phyloP scores from a whole-genome alignment of 305 asterid genomes.

The Fraxinus baroniana region DNA sequence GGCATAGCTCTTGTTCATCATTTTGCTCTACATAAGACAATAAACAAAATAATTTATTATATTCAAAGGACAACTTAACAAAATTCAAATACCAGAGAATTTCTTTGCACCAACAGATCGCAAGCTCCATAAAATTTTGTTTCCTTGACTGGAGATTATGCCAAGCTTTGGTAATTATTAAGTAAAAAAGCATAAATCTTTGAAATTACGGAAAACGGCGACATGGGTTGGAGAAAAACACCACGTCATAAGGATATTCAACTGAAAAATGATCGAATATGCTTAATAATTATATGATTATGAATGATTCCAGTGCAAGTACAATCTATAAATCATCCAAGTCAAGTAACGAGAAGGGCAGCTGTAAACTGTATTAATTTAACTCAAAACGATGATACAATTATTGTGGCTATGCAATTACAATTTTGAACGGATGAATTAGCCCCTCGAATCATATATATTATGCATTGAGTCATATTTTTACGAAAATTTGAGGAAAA shows the following conservation, averaged over 20 bases:
- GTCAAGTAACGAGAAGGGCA: not conserved
- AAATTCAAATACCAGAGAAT: not conserved
- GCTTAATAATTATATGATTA: slow-evolving; percentile 4
- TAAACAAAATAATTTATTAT: not conserved
- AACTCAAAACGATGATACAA: slow-evolving; percentile 39
- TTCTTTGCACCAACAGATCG: not conserved
- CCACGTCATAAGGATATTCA: not conserved
- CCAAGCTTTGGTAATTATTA: not conserved
- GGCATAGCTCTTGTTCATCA: not conserved
- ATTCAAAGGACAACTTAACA: not conserved
- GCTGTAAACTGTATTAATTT: slow-evolving; percentile 31
- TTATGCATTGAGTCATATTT: slow-evolving; percentile 35
- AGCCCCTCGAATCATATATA: slow-evolving; percentile 35
- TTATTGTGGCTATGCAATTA: slow-evolving; percentile 36
- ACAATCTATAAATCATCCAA: not conserved
- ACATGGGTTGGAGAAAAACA: not conserved
- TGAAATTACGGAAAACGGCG: not conserved
- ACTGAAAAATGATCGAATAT: not conserved
- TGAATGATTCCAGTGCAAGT: slow-evolving; percentile 16
- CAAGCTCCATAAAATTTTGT: not conserved
- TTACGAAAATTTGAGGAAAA: slow-evolving; percentile 20
- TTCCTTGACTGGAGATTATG: not conserved
- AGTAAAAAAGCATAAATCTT: not conserved
- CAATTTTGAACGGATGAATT: slow-evolving; percentile 34
- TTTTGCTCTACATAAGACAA: not conserved